These are phyloP conservation scores for Colletotrichum somersetense DNA, from an alignment of 2,329 filamentous ascomycete species.

Conservation along the genomic window DNA sequence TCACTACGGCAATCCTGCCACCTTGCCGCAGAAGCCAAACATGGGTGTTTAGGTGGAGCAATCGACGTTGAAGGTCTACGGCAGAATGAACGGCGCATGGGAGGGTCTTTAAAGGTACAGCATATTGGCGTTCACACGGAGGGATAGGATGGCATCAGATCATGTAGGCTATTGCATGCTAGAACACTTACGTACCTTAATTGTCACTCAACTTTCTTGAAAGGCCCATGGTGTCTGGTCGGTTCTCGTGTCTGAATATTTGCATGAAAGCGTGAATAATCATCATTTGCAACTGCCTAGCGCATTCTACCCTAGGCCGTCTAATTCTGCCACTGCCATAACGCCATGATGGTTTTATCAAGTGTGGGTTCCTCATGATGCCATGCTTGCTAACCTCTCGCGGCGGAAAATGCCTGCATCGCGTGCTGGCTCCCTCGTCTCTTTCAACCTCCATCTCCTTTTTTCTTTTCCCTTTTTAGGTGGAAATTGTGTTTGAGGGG, in stretches of 20 bases:
- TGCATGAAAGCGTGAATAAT: constrained; percentile 42
- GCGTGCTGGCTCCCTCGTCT: constrained; percentile 28
- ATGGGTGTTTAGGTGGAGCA: constrained; percentile 49
- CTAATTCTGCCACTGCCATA: constrained; percentile 44
- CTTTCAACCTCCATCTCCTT: constrained; percentile 20
- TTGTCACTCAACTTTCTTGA: constrained; percentile 37
- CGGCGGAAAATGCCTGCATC: constrained; percentile 38
- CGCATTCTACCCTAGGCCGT: constrained; percentile 41
- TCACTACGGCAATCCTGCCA: constrained; percentile 70
- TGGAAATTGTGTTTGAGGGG: not conserved
- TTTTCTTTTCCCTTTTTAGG: not conserved
- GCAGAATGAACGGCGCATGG: constrained; percentile 39
- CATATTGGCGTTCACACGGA: constrained; percentile 40
- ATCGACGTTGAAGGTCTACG: constrained; percentile 36
- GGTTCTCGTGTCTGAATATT: constrained; percentile 8
- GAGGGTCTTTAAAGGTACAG: constrained; percentile 33
- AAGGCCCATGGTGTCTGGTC: not conserved
- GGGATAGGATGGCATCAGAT: constrained; percentile 39
- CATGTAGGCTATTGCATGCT: constrained; percentile 41
- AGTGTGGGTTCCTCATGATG: constrained; percentile 41
- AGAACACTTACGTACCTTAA: constrained; percentile 41
- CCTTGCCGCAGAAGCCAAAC: constrained; percentile 70
- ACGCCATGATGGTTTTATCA: constrained; percentile 43
- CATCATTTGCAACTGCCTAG: constrained; percentile 42
- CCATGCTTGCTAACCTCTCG: constrained; percentile 41